phyloP scores from a whole-genome alignment of 257 asterid species.

The Ilex asprella region DNA sequence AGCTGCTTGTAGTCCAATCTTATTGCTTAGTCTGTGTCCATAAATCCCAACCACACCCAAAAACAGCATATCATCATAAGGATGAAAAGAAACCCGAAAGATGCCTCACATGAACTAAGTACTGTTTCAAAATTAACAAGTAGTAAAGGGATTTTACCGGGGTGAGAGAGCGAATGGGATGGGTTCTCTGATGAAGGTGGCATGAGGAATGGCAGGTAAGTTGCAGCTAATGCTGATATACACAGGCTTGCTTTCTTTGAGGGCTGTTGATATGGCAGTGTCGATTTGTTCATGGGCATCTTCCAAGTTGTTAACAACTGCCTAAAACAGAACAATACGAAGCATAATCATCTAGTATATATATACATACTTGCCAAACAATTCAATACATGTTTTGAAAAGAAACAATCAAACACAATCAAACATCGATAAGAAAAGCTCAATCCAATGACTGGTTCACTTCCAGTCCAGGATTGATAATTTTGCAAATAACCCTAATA shows the following conservation, averaged over 20 bases:
- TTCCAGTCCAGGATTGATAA: no score
- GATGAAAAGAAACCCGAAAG: no score
- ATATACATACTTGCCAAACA: no score
- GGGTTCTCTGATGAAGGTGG: slow-evolving; percentile 67
- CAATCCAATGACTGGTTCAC: no score
- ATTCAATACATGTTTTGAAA: no score
- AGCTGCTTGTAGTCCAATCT: slow-evolving; percentile 61
- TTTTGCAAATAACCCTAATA: no score
- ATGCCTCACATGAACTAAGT: no score
- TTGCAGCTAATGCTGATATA: slow-evolving; percentile 82
- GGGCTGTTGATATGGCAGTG: slow-evolving; percentile 65
- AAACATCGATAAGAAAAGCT: no score
- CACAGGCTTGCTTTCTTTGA: slow-evolving; percentile 83
- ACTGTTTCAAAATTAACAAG: no score
- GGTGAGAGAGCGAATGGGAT: slow-evolving; percentile 64
- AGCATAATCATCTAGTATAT: no score
- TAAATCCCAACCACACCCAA: not conserved
- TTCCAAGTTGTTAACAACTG: slow-evolving; percentile 62
- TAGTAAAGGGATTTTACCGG: slow-evolving; percentile 25
- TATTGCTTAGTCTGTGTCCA: slow-evolving; percentile 54
- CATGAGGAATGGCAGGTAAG: slow-evolving; percentile 69
- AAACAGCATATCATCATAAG: no score
- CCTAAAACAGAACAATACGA: slow-evolving; percentile 22
- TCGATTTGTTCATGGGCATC: slow-evolving; percentile 93
- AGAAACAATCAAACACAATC: no score